Evolutionary conservation across 768 basidiomycete genomes (phyloP).

Genomic region (Tephrocybe sp.): DNA sequence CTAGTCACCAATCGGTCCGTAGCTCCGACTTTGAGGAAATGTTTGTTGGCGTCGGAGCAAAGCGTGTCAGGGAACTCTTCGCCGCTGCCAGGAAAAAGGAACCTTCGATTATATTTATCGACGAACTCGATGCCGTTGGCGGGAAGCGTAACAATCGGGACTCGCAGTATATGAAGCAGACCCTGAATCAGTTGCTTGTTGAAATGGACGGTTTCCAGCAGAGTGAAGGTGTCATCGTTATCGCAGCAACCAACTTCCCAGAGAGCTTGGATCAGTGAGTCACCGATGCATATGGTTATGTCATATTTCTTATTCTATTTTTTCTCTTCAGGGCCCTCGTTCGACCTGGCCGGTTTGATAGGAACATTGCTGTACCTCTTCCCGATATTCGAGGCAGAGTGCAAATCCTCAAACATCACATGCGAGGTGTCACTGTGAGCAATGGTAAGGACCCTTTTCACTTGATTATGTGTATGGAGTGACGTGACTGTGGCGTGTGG

Average conservation of each 20-base stretch:
- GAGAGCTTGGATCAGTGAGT: conserved; percentile 87
- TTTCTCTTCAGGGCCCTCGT: conserved; percentile 72
- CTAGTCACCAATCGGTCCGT: conserved; percentile 13
- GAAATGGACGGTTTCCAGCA: conserved; percentile 98
- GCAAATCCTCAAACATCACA: conserved; percentile 92
- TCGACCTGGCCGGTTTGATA: conserved; percentile 95
- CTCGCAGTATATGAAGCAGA: conserved; percentile 90
- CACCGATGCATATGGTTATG: not conserved
- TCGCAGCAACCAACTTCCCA: conserved; percentile 98
- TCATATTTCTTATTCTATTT: conserved; percentile 2
- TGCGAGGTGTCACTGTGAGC: conserved; percentile 72
- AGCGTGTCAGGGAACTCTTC: conserved; percentile 94
- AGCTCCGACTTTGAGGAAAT: conserved; percentile 98
- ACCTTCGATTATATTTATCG: conserved; percentile 98
- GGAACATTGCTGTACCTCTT: conserved; percentile 87
- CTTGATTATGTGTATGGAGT: conserved; percentile 3
- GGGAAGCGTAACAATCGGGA: conserved; percentile 83
- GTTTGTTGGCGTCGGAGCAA: conserved; percentile 95
- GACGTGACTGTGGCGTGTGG: conserved; percentile 12
- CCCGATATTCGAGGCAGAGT: conserved; percentile 94
- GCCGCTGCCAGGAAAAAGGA: conserved; percentile 91
- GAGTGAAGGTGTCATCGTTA: conserved; percentile 91
- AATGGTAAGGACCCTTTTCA: conserved; percentile 38
- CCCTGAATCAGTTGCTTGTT: conserved; percentile 93
- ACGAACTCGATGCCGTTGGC: conserved; percentile 93